These are phyloP conservation scores for Pyrenophora graminea DNA, from an alignment of 2,329 filamentous ascomycete species.

Conservation along the genomic window DNA sequence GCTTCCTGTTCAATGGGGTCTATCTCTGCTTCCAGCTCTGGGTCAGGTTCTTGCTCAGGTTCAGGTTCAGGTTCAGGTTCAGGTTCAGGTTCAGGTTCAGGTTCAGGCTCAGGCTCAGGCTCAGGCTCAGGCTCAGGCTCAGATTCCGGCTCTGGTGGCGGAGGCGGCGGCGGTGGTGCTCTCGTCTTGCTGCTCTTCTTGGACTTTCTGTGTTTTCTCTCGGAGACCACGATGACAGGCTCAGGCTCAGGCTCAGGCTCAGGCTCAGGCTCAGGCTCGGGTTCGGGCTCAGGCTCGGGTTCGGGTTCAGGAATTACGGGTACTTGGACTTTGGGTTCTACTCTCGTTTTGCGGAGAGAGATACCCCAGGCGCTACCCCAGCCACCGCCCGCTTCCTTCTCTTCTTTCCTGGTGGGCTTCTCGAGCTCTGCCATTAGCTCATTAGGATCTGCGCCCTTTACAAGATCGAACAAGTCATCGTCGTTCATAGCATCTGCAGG, in stretches of 20 bases:
- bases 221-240: constrained; percentile 29
- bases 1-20: constrained; percentile 29
- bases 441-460: constrained; percentile 40
- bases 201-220: constrained; percentile 27
- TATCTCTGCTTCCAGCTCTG: constrained; percentile 21
- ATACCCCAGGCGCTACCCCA: constrained; percentile 53
- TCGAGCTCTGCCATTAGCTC: constrained; percentile 45
- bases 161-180: constrained; percentile 32
- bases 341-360: constrained; percentile 50
- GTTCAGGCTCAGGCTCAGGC: not conserved
- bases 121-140: constrained; percentile 15
- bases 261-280: constrained; percentile 10
- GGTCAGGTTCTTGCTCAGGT: constrained; percentile 3
- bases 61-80: constrained; percentile 17
- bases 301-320: constrained; percentile 7
- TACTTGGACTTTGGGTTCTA: constrained; percentile 44
- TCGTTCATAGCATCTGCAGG: constrained; percentile 25
- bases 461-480: constrained; percentile 40
- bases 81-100: constrained; percentile 13
- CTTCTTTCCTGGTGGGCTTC: constrained; percentile 37
- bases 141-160: constrained; percentile 6
- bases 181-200: constrained; percentile 37
- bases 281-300: constrained; percentile 15
- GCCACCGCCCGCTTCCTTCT: constrained; percentile 30
- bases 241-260: constrained; percentile 31